Percentiles rank a stretch among this genome's conserved stretches.
Conservation (phyloP, 2,329 filamentous ascomycete genomes). For the Aspergillus brunneoviolaceus region DNA sequence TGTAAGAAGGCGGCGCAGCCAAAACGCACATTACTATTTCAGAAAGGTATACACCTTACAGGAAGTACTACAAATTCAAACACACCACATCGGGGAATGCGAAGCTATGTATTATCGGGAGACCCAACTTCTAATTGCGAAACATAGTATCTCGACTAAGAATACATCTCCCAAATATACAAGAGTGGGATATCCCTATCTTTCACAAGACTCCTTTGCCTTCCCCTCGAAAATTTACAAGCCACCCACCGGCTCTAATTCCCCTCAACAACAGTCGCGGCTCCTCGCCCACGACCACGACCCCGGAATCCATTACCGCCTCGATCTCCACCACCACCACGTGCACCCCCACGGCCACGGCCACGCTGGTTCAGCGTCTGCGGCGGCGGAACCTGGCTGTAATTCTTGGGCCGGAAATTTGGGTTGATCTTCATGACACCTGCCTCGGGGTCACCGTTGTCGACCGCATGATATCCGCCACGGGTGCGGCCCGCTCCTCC, state of each 20-base stretch:
- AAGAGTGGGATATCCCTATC: no score
- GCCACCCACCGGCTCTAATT: neutral
- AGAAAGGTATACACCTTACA: no score
- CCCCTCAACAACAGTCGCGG: constrained; percentile 11
- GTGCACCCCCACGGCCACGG: constrained; percentile 26
- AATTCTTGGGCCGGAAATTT: constrained; percentile 56
- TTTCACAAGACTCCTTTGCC: no score
- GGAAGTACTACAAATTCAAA: no score
- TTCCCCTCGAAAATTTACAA: no score
- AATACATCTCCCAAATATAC: no score
- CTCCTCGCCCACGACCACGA: constrained; percentile 32
- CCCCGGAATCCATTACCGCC: constrained; percentile 32
- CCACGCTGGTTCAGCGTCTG: constrained; percentile 40
- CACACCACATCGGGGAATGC: no score
- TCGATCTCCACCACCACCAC: constrained; percentile 25
- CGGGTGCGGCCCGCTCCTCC: constrained; percentile 30
- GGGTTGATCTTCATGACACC: constrained; percentile 58
- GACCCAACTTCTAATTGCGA: no score
- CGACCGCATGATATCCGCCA: constrained; percentile 41
- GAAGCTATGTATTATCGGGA: no score
- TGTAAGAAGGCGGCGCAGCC: no score
- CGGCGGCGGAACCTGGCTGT: constrained; percentile 53
- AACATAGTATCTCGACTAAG: no score
- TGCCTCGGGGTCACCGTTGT: constrained; percentile 52
- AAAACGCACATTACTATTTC: no score